Percentiles rank a stretch among this genome's conserved stretches.
phyloP scores from a whole-genome alignment of 805 yeast genomes.

The Phaffomyces antillensis region DNA sequence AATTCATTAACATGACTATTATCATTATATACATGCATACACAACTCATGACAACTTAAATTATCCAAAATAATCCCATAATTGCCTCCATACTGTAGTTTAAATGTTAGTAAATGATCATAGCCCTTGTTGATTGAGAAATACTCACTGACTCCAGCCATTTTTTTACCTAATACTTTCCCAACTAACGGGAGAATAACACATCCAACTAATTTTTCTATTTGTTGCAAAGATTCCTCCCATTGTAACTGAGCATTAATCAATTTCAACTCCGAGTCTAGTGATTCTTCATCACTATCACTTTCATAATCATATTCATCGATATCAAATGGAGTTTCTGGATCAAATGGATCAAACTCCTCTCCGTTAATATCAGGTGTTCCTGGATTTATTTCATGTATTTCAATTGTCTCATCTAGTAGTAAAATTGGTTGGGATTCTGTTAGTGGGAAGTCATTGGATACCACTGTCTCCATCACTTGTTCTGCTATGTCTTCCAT shows the following conservation, averaged over 20 bases:
- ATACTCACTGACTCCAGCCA: slow-evolving; percentile 30
- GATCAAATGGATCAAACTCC: slow-evolving; percentile 5
- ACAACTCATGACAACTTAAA: not conserved
- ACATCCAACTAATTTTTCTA: slow-evolving; percentile 49
- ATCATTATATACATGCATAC: not conserved
- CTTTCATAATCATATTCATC: slow-evolving; percentile 11
- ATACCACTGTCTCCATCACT: not conserved
- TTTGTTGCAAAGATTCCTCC: slow-evolving; percentile 61
- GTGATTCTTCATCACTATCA: slow-evolving; percentile 11
- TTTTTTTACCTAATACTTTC: slow-evolving; percentile 56
- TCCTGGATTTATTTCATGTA: not conserved
- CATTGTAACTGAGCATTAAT: slow-evolving; percentile 59
- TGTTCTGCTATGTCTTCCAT: not conserved
- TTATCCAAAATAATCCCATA: slow-evolving; percentile 14
- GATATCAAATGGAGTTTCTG: slow-evolving; percentile 7
- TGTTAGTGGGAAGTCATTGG: not conserved
- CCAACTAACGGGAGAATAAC: slow-evolving; percentile 63
- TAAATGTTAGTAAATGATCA: not conserved
- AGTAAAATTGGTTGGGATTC: not conserved
- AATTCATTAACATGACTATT: not conserved
- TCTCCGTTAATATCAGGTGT: slow-evolving; percentile 7
- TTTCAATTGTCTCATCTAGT: not conserved
- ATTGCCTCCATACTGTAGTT: slow-evolving; percentile 15
- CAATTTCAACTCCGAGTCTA: slow-evolving; percentile 22
- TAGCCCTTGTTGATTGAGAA: too few species aligned